phyloP scores from a whole-genome alignment of 2,329 filamentous ascomycete species.

The Arthroderma uncinatum region DNA sequence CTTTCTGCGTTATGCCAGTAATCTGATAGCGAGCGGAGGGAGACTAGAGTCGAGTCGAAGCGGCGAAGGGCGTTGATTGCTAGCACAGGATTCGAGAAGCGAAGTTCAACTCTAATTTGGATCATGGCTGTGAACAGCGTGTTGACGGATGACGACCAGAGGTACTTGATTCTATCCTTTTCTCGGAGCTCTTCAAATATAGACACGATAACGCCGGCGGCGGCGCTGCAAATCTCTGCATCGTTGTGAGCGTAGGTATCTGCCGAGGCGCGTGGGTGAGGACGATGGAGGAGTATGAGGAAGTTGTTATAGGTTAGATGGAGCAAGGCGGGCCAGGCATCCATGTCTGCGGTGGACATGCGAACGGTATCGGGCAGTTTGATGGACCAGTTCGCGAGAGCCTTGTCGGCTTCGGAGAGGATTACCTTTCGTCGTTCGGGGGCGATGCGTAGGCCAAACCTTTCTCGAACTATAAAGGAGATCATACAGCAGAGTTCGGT shows the following conservation, averaged over 20 bases:
- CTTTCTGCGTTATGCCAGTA: conserved; percentile 36
- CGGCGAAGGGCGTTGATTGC: conserved; percentile 37
- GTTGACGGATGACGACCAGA: conserved; percentile 37
- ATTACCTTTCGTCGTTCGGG: conserved; percentile 33
- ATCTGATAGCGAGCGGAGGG: conserved; percentile 31
- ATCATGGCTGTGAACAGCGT: conserved; percentile 39
- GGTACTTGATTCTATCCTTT: conserved; percentile 32
- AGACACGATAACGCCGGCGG: conserved; percentile 35
- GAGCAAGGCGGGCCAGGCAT: conserved; percentile 36
- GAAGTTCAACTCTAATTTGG: conserved; percentile 36
- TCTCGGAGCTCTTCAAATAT: conserved; percentile 36
- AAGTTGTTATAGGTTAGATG: conserved; percentile 39
- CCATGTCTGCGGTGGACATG: conserved; percentile 32
- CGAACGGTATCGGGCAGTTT: conserved; percentile 32
- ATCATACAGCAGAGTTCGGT: conserved; percentile 43
- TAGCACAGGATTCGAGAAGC: conserved; percentile 36
- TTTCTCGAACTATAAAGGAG: conserved; percentile 34
- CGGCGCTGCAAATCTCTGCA: conserved; percentile 37
- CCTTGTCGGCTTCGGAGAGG: conserved; percentile 32
- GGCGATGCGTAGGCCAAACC: conserved; percentile 32
- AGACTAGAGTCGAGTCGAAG: conserved; percentile 34
- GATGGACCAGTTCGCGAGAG: conserved; percentile 34
- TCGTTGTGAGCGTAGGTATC: conserved; percentile 37
- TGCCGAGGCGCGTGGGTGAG: conserved; percentile 33
- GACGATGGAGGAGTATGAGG: conserved; percentile 36